phyloP scores from a whole-genome alignment of 345 rosid genomes.

The Fremontodendron californicum region DNA sequence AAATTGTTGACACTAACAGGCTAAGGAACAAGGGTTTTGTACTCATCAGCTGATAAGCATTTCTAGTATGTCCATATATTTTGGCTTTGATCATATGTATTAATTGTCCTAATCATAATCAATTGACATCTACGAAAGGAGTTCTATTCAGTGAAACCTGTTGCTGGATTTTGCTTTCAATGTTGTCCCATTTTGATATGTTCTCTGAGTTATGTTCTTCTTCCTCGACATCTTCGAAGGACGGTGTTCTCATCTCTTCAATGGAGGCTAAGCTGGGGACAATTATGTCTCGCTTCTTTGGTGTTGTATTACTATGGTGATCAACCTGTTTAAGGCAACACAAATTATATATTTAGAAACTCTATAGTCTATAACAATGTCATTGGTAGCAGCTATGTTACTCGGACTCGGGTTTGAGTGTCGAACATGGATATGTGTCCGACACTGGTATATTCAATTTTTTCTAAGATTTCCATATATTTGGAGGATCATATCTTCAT shows the following conservation, averaged over 20 bases:
- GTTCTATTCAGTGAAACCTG: conserved; percentile 45
- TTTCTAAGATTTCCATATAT: no score
- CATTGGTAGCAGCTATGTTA: no score
- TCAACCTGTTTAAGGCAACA: conserved; percentile 46
- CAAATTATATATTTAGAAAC: background rate
- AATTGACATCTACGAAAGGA: conserved; percentile 65
- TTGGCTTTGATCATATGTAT: no score
- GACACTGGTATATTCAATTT: no score
- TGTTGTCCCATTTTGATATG: conserved; percentile 24
- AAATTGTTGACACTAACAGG: no score
- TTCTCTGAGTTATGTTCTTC: conserved; percentile 28
- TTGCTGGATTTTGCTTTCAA: conserved; percentile 34
- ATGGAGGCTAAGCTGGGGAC: conserved; percentile 72
- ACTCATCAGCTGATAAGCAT: conserved; percentile 47
- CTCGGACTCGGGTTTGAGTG: no score
- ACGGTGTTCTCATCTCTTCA: conserved; percentile 55
- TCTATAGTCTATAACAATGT: background rate
- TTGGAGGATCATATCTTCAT: no score
- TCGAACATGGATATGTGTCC: no score
- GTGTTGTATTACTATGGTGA: conserved; percentile 38
- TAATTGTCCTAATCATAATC: background rate
- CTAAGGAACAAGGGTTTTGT: background rate
- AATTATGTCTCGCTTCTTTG: conserved; percentile 45
- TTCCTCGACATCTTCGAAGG: conserved; percentile 19
- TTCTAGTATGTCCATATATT: background rate